A percentile compares a stretch with the other conserved stretches of the same genome.
phyloP scores from a whole-genome alignment of 768 basidiomycete species.

The Lactarius tabidus region DNA sequence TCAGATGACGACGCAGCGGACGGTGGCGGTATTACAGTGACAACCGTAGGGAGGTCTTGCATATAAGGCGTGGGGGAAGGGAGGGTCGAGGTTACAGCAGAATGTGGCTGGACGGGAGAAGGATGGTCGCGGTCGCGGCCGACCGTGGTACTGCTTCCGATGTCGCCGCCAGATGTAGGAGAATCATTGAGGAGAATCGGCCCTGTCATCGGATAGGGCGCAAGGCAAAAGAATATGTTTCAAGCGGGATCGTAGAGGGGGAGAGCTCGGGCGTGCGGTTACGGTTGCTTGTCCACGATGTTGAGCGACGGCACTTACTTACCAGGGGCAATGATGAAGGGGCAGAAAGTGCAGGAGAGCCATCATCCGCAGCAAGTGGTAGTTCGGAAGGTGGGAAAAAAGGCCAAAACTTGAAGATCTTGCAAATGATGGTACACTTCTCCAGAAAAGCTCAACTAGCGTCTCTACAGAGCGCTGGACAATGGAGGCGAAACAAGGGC shows the following conservation, averaged over 20 bases:
- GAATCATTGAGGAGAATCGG: too few relatives aligned
- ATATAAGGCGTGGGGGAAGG: conserved; percentile 20
- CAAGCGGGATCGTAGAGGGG: conserved; percentile 25
- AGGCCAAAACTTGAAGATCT: too few relatives aligned
- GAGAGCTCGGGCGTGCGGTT: conserved; percentile 21
- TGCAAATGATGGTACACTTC: too few relatives aligned
- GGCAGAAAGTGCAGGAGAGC: conserved; percentile 47
- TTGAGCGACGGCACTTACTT: conserved; percentile 26
- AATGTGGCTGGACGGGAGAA: conserved; percentile 30
- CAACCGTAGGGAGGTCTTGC: conserved; percentile 19
- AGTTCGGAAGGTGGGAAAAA: too few relatives aligned
- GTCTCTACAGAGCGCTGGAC: too few relatives aligned
- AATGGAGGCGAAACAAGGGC: too few relatives aligned
- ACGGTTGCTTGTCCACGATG: conserved; percentile 11
- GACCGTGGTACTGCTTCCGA: conserved; percentile 72
- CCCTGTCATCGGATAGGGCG: conserved; percentile 60
- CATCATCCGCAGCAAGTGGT: too few relatives aligned
- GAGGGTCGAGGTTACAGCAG: conserved; percentile 25
- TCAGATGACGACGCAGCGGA: conserved; percentile 25
- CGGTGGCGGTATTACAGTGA: conserved; percentile 2
- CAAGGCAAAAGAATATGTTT: conserved; percentile 39
- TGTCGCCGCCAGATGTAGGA: conserved; percentile 87
- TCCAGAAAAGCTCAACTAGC: too few relatives aligned
- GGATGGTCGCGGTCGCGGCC: conserved; percentile 40
- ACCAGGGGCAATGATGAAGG: conserved; percentile 34